phyloP scores from a whole-genome alignment of 805 yeast species.

The Danielia oregonensis region DNA sequence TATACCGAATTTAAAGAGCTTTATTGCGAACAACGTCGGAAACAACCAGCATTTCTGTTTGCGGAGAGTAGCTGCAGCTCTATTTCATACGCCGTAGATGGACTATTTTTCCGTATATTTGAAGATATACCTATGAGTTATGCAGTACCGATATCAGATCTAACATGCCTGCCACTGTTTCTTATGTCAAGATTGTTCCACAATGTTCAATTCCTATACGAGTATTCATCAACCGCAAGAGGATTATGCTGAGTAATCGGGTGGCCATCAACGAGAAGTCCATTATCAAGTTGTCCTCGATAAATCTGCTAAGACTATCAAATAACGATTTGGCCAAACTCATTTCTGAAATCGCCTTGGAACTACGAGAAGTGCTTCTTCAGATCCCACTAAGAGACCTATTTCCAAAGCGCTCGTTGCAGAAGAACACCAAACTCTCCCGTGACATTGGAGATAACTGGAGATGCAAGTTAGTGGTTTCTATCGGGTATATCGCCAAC shows the following conservation, averaged over 20 bases:
- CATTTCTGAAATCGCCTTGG: slow-evolving; percentile 13
- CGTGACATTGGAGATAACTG: slow-evolving; percentile 15
- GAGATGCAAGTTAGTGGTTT: slow-evolving; percentile 21
- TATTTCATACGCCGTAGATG: too few relatives aligned
- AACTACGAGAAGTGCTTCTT: slow-evolving; percentile 9
- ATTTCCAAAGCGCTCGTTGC: slow-evolving; percentile 9
- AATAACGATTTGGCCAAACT: slow-evolving; percentile 20
- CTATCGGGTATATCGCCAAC: slow-evolving; percentile 17
- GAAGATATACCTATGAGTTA: too few relatives aligned
- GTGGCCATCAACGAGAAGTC: slow-evolving; percentile 23
- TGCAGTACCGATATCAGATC: too few relatives aligned
- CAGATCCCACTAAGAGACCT: slow-evolving; percentile 7
- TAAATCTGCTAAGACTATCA: slow-evolving; percentile 22
- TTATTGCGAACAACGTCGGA: too few relatives aligned
- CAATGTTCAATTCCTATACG: slow-evolving; percentile 17
- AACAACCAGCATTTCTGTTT: too few relatives aligned
- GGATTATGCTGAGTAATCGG: slow-evolving; percentile 15
- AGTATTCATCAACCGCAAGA: slow-evolving; percentile 21
- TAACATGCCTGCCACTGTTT: slow-evolving; percentile 17
- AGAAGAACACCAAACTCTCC: slow-evolving; percentile 7
- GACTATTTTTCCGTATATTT: too few relatives aligned
- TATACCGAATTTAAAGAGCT: too few relatives aligned
- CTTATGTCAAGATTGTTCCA: slow-evolving; percentile 17
- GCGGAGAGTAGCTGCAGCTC: too few relatives aligned
- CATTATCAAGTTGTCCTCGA: slow-evolving; percentile 19